A percentile compares a stretch with the other conserved stretches of the same genome.
These are phyloP conservation scores for Zoysia japonica DNA, from an alignment of 176 grass and related monocot species.

Conservation along the genomic window DNA sequence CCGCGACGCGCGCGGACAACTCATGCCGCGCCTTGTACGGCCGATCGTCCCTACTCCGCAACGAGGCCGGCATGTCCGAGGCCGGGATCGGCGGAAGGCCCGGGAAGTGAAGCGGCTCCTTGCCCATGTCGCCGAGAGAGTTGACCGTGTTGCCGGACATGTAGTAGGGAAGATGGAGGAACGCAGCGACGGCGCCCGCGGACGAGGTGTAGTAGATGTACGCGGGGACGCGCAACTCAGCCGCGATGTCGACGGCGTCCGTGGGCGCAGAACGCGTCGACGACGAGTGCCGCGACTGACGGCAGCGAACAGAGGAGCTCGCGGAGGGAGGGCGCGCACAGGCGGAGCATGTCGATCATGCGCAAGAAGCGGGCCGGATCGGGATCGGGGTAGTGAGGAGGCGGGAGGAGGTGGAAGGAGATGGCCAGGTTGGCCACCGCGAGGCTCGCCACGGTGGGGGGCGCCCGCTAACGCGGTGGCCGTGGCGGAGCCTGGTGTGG, in stretches of 20 bases:
- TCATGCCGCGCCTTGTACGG: neutral
- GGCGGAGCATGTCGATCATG: neutral
- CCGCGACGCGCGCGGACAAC: neutral
- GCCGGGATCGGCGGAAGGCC: neutral
- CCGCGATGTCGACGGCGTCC: neutral
- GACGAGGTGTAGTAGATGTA: neutral
- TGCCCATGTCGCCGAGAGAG: neutral
- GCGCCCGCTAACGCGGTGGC: neutral
- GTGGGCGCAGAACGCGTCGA: neutral
- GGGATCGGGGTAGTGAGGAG: constrained; percentile 12
- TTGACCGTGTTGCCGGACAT: neutral
- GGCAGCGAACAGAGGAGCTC: neutral
- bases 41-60: neutral
- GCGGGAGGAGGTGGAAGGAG: constrained; percentile 31
- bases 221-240: neutral
- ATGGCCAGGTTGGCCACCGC: constrained; percentile 8
- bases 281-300: neutral
- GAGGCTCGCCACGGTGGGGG: neutral
- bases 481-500: neutral
- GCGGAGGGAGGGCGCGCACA: neutral
- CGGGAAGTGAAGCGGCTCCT: neutral
- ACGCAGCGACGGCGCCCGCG: neutral
- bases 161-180: neutral
- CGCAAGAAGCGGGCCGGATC: neutral
- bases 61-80: neutral